Conservation (phyloP, 2,329 filamentous ascomycete species). For the Curvularia sp. region DNA sequence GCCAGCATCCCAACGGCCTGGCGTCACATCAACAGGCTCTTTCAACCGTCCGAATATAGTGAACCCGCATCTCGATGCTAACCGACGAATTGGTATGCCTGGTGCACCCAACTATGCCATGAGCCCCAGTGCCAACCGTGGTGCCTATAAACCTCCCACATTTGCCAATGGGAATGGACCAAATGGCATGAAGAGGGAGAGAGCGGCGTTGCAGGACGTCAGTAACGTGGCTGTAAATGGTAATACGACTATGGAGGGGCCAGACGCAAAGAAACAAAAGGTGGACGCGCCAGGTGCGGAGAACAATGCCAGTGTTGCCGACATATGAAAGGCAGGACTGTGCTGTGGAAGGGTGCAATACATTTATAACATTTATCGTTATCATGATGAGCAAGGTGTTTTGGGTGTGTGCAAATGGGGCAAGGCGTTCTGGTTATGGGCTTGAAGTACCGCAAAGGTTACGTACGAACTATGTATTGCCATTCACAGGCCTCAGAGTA, state of each 20-base stretch:
- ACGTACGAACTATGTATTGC: neutral
- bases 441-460: neutral
- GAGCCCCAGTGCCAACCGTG: constrained; percentile 55
- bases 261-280: constrained; percentile 53
- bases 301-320: constrained; percentile 28
- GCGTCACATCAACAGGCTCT: constrained; percentile 20
- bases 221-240: constrained; percentile 52
- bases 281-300: constrained; percentile 40
- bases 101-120: constrained; percentile 43
- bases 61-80: constrained; percentile 58
- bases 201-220: constrained; percentile 54
- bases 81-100: constrained; percentile 60
- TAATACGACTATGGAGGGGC: constrained; percentile 33
- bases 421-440: neutral
- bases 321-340: neutral
- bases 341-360: neutral
- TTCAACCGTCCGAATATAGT: constrained; percentile 52
- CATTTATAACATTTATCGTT: neutral
- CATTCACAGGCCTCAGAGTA: neutral
- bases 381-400: constrained; percentile 3
- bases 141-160: constrained; percentile 56
- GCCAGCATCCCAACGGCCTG: constrained; percentile 22
- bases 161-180: constrained; percentile 30
- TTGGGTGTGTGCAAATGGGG: neutral
- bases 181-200: constrained; percentile 37